Evolutionary conservation across 495 filamentous ascomycete species (phyloP).

Genomic region (Sphaerosporella brunnea): DNA sequence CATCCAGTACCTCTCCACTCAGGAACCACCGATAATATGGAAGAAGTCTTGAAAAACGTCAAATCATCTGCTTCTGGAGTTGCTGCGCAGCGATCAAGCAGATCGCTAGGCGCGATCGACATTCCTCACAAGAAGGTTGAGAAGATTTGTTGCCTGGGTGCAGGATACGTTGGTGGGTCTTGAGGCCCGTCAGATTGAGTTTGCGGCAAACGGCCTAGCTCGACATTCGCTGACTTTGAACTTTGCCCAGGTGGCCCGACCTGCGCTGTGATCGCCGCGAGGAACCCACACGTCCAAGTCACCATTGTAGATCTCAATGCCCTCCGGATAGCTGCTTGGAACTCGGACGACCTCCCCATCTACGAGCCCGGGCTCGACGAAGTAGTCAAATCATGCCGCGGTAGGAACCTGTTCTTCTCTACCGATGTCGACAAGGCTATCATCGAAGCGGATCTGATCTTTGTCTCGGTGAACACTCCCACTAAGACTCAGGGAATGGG

Average conservation of each 20-base stretch:
- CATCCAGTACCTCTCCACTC: no score
- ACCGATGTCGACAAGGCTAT: conserved; percentile 44
- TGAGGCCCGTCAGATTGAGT: no score
- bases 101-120: conserved; percentile 13
- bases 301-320: conserved; percentile 56
- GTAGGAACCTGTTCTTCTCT: conserved; percentile 54
- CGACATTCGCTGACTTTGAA: no score
- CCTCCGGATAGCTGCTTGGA: conserved; percentile 50
- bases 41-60: no score
- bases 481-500: conserved; percentile 56
- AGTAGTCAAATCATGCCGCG: conserved; percentile 37
- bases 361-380: conserved; percentile 54
- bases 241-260: conserved; percentile 58
- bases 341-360: conserved; percentile 54
- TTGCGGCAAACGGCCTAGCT: no score
- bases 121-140: conserved; percentile 29
- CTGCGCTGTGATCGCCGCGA: conserved; percentile 52
- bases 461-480: conserved; percentile 68
- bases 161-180: conserved; percentile 48
- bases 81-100: conserved; percentile 11
- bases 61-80: no score
- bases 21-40: no score
- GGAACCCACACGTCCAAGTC: conserved; percentile 49
- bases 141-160: conserved; percentile 46
- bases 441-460: conserved; percentile 50